Base-by-base conservation (phyloP, 495 filamentous ascomycete species). In the Rostrohypoxylon terebratum region DNA sequence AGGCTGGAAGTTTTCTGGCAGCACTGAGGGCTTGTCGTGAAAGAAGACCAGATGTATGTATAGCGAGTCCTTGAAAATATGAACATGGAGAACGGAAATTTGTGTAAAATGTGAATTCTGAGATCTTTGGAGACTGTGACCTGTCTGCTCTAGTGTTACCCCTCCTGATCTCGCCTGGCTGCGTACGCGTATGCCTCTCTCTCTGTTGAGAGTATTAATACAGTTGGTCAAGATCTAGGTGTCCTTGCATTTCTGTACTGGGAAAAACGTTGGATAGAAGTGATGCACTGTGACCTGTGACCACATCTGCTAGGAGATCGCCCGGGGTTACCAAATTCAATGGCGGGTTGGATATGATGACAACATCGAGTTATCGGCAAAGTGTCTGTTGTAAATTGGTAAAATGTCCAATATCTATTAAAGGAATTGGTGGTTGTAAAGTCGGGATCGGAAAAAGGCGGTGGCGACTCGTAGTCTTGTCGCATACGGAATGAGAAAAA, bases 241-340 rank as follows among this genome's bases (percentile, higher is more conserved):
- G 2, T 50, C 21, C 11, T 47, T 59, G 21, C 42, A 63, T 60
- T 53, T 7, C 25, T 31, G 9, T 2, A 16, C 18, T 20, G 42
- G 34, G 9, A 47, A 57, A 21, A 45, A 14, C 20, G 11, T 14
- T 18, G 13, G 34, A 54, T 42, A n/a, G 9, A 28, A 18, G 31
- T 47, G 51, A 45, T 34, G 53, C 70, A 73, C 70, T 65, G 38
- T 73, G 69, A 33, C 69, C 44, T 59, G 69, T 72, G 69, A 55
- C 28, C 45, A 65, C 63, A 53, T 63, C 45, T 14, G n/a, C 14
- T 5, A 42, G n/a, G 23, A 28, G 53, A 44, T 50, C 2, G 7
- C 66, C 48, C 48, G 7, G 9, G 20, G 31, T 28, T 18, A 48
- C 42, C 11, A 31, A 53, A 8, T 23, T 31, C n/a, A 31, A n/a